Conservation (phyloP, 306 rosid genomes). For the Astragalus membranaceus region DNA sequence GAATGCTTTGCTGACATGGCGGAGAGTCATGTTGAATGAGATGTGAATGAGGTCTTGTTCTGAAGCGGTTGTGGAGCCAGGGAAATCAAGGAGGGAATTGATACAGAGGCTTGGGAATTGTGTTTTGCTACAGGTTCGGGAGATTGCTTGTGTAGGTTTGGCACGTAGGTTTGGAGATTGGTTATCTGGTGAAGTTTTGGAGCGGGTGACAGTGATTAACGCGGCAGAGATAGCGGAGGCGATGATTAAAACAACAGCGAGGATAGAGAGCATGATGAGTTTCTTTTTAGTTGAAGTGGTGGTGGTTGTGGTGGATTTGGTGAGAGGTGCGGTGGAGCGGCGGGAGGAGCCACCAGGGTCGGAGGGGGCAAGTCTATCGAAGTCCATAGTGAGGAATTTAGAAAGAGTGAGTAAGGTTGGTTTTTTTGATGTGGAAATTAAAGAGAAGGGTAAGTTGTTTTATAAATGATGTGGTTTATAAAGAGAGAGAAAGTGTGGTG, state of each 20-base stretch:
- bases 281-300: slow-evolving; percentile 14
- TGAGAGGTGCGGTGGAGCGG: slow-evolving; percentile 29
- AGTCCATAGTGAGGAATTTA: slow-evolving; percentile 35
- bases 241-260: slow-evolving; percentile 42
- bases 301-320: not conserved
- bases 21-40: slow-evolving; percentile 80
- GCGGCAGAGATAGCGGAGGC: slow-evolving; percentile 62
- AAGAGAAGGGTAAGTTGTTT: not conserved
- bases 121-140: slow-evolving; percentile 67
- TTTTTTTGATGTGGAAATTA: not conserved
- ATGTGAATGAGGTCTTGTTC: slow-evolving; percentile 72
- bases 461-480: not conserved
- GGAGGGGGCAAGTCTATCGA: slow-evolving; percentile 36
- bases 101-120: slow-evolving; percentile 70
- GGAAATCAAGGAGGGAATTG: slow-evolving; percentile 70
- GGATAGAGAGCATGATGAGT: slow-evolving; percentile 36
- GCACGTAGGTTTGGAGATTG: slow-evolving; percentile 15
- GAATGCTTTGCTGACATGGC: slow-evolving; percentile 54
- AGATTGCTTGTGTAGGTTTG: slow-evolving; percentile 79
- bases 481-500: not conserved
- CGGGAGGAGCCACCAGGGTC: slow-evolving; percentile 41
- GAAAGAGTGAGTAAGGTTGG: not conserved
- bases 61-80: slow-evolving; percentile 57
- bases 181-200: not conserved
- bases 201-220: slow-evolving; percentile 25